Base-by-base conservation (phyloP, 495 filamentous ascomycete genomes). In the Neurospora tetraspora region DNA sequence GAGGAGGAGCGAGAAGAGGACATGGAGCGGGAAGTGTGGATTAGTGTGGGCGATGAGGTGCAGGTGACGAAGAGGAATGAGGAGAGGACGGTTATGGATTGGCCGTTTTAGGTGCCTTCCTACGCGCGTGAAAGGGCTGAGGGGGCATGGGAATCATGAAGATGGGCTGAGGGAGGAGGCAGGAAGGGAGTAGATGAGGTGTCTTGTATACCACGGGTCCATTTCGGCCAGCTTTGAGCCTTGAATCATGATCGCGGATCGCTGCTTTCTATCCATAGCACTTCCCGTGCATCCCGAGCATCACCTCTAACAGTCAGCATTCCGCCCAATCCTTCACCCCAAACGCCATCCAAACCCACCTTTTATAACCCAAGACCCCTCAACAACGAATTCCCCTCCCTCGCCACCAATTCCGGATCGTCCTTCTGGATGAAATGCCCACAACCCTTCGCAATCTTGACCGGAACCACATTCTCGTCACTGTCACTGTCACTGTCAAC, bases 21-120 rank as follows among this genome's bases (percentile, higher is more conserved):
- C 27, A 27, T 27, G 4, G 72, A 38, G 72, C 78, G 61, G 14
- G 79, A 72, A 69, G 72, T 73, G 5, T 71, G 75, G 72, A 36
- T 77, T 37, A 74, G 77, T 61, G 81, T 95, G 42, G 93, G 93
- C 0, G 92, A 95, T 83, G 86, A 89, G 77, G 89, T 94, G 20
- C 75, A 73, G 40, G 89, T 96, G 38, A 85, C 83, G 16, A 86
- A 83, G 78, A 79, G 84, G 74, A 88, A 88, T 71, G 76, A 80
- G 38, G 87, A 91, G 76, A 81, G 89, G 77, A 90, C 89, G 20
- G 85, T 81, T 68, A 91, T 79, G 80, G 83, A 83, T 68, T 84
- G 83, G 83, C 78, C 78, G 12, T 27, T 45, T 71, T 47, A 59
- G 11, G 20, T 53, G 18, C 18, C 5, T 47, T 16, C 16, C 5